These are phyloP conservation scores for Serendipita sp. DNA, from an alignment of 1,284 basidiomycete genomes.

Conservation along the genomic window DNA sequence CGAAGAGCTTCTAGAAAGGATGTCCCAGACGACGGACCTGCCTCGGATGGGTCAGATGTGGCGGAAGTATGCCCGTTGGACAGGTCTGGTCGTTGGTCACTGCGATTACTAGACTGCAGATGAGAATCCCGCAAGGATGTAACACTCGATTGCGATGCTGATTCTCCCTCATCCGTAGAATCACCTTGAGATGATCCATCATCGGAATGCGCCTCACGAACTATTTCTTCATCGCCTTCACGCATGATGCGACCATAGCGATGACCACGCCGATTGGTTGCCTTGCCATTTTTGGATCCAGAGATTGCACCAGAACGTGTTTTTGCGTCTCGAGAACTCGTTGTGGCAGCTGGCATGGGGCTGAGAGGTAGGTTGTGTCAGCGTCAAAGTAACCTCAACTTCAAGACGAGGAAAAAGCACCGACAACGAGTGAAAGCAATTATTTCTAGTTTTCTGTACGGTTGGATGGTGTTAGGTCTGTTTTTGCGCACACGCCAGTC, in stretches of 20 bases:
- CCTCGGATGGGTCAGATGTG: background rate
- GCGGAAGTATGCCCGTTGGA: background rate
- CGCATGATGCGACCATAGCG: slow-evolving; percentile 1
- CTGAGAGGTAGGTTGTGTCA: slow-evolving; percentile 9
- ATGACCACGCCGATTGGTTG: background rate
- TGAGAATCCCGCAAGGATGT: background rate
- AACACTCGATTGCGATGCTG: background rate
- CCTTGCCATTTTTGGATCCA: background rate
- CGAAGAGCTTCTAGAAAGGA: background rate
- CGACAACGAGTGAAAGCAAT: background rate
- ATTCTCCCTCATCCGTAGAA: slow-evolving; percentile 1
- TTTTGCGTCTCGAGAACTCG: slow-evolving; percentile 17
- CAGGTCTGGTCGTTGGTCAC: background rate
- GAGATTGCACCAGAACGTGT: slow-evolving; percentile 14
- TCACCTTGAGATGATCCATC: background rate
- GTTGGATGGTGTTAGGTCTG: no score
- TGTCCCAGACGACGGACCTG: background rate
- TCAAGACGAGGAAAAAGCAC: background rate
- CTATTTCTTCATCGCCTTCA: slow-evolving; percentile 5
- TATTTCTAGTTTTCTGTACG: background rate
- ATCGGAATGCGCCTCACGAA: slow-evolving; percentile 4
- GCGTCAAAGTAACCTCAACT: background rate
- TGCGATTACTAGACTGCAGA: background rate
- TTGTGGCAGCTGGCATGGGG: slow-evolving; percentile 17
- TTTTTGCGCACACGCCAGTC: no score